Base-by-base conservation (phyloP, 202 grass and related monocot genomes). In the Hordeum pubiflorum region DNA sequence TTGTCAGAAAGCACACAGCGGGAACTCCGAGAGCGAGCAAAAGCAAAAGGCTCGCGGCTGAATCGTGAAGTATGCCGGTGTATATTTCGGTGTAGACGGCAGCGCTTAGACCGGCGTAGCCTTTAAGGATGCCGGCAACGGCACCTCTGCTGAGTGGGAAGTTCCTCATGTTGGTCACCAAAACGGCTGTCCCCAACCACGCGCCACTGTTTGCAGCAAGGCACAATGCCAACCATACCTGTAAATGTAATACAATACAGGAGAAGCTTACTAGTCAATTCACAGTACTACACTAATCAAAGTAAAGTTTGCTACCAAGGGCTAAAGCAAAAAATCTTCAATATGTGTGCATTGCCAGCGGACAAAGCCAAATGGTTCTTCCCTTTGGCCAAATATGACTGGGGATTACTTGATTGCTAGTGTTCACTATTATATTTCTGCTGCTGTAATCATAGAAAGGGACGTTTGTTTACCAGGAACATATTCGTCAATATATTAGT, bases 151-250 rank as follows among this genome's bases (percentile, higher is more conserved):
- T 93, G 43, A 94, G 82, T 38, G 95, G 95, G 76, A 97, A 97
- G 74, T 97, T 97, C 83, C 88, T 86, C 95, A 97, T 97, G 76
- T 94, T 97, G 76, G 95, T 97, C 15, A 97, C 92, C 1, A 94
- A 67, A 61, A 85, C 92, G 0, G 87, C 90, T 39, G 95, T 97
- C 3, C 63, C 90, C 48, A 97, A 26, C 95, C 95, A 97, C 7
- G 95, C 95, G 48, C 90, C 86, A 64, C 95, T 85, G 74, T 97
- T 97, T 62, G 92, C 85, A 41, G 88, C 90, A 87, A 94, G 89
- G 73, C 86, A 89, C 81, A 97, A 72, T 26, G 95, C 92, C 73
- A 94, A 85, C 91, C 91, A 97, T 63, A 97, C 69, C 91, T 97
- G 91, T 9, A 82, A 89, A 89, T 97, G 91, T 9, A 82, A 89